Conservation (phyloP, 495 filamentous ascomycete genomes). For the Talaromyces liani region DNA sequence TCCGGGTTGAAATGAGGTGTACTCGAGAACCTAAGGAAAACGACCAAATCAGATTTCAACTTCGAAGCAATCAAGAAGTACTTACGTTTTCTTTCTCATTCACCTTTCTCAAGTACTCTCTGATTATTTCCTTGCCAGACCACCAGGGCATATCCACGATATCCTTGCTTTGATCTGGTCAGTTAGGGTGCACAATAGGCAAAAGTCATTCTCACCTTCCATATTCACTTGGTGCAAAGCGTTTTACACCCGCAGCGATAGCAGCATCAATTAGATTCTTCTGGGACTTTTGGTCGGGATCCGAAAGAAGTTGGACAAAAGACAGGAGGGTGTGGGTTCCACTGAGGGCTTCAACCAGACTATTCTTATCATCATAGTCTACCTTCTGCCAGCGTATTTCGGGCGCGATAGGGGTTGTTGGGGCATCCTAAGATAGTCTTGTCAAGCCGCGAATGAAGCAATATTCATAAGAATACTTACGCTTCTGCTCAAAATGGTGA, state of each 20-base stretch:
- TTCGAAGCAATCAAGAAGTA: neutral
- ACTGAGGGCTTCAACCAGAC: constrained; percentile 24
- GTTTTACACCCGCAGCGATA: constrained; percentile 45
- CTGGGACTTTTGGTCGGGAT: constrained; percentile 24
- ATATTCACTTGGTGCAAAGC: constrained; percentile 30
- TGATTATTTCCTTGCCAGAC: constrained; percentile 31
- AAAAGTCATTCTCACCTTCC: constrained; percentile 3
- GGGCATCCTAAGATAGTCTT: constrained; percentile 11
- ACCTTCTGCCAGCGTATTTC: constrained; percentile 26
- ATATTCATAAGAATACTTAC: constrained; percentile 12
- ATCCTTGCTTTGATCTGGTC: constrained; percentile 2
- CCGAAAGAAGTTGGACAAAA: constrained; percentile 30
- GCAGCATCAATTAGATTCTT: constrained; percentile 48
- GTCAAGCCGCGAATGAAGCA: neutral
- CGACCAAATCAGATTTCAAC: neutral
- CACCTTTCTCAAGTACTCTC: constrained; percentile 35
- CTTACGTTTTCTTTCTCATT: constrained; percentile 35
- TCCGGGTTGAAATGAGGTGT: constrained; percentile 43
- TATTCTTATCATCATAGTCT: constrained; percentile 29
- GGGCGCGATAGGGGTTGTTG: neutral
- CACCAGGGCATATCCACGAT: constrained; percentile 26
- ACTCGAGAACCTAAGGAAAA: constrained; percentile 37
- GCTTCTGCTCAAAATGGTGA: constrained; percentile 32
- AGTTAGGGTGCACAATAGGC: neutral
- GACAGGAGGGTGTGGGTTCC: constrained; percentile 44